Conservation (phyloP, 148 eudicot species). For the Suaeda aralocaspica region DNA sequence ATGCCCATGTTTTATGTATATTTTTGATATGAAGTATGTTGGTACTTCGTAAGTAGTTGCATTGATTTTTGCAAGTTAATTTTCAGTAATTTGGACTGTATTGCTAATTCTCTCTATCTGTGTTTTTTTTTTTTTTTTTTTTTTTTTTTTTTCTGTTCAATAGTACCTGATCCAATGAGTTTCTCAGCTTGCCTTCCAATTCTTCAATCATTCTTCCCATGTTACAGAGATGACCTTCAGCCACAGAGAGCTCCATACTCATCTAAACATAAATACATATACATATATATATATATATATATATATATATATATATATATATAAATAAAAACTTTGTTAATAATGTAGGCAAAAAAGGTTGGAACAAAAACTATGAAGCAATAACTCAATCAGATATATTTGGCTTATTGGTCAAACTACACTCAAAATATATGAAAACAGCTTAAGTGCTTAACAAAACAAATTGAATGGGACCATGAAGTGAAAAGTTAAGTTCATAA, state of each 20-base stretch:
- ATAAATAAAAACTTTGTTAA: not conserved
- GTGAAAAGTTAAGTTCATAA: not conserved
- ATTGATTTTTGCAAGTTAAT: too few species aligned
- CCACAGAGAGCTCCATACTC: constrained; percentile 77
- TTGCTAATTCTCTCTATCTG: too few species aligned
- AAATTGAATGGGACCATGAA: not conserved
- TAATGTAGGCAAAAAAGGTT: not conserved
- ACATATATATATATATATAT: too few species aligned
- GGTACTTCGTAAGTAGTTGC: too few species aligned
- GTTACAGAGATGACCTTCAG: constrained; percentile 92
- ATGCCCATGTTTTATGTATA: too few species aligned
- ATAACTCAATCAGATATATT: not conserved
- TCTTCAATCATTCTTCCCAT: constrained; percentile 99
- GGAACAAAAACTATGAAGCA: too few species aligned
- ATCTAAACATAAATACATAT: constrained; percentile 44
- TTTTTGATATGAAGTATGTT: too few species aligned
- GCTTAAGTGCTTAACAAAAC: not conserved
- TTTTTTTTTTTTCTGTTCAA: too few species aligned
- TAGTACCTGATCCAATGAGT: constrained; percentile 89
- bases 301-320: too few species aligned
- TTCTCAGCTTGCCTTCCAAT: constrained; percentile 87
- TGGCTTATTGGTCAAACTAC: not conserved
- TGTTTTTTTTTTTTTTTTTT: too few species aligned
- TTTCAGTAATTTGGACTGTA: too few species aligned
- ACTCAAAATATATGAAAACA: not conserved